Conservation (phyloP, 805 yeast species). For the Ogataea ramenticola region DNA sequence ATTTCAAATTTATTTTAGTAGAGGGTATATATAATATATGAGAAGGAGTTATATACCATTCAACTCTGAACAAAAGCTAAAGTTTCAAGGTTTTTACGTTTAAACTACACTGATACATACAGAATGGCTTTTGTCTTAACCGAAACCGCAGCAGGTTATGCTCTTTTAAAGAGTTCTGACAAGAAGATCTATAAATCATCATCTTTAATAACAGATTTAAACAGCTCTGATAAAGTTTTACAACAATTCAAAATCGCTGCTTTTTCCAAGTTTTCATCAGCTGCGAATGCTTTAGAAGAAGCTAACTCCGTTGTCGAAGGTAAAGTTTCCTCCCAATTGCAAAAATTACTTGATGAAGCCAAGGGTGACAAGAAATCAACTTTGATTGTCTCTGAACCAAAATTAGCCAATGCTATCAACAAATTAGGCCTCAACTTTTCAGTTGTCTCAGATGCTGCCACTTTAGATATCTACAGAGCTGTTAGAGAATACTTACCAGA, state of each 20-base stretch:
- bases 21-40: not conserved
- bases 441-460: constrained; percentile 91
- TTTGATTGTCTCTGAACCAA: constrained; percentile 89
- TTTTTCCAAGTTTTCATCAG: constrained; percentile 88
- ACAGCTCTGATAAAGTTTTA: constrained; percentile 77
- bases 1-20: not conserved
- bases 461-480: constrained; percentile 91
- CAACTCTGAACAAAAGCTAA: not conserved
- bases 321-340: constrained; percentile 79
- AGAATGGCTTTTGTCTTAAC: constrained; percentile 83
- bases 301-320: constrained; percentile 90
- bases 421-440: constrained; percentile 83
- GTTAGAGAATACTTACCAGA: constrained; percentile 92
- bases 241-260: constrained; percentile 91
- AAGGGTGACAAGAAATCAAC: constrained; percentile 79
- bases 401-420: constrained; percentile 93
- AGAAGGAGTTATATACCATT: not conserved
- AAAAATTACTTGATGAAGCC: constrained; percentile 65
- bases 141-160: constrained; percentile 99
- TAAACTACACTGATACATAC: not conserved
- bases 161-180: constrained; percentile 94
- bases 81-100: not conserved
- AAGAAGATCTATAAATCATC: constrained; percentile 90
- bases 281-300: constrained; percentile 95
- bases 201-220: constrained; percentile 64